Evolutionary conservation across 352 stramenopile genomes (phyloP), one percentile per base, ranked within the genome.

Genomic region (Phytophthora meadii): DNA sequence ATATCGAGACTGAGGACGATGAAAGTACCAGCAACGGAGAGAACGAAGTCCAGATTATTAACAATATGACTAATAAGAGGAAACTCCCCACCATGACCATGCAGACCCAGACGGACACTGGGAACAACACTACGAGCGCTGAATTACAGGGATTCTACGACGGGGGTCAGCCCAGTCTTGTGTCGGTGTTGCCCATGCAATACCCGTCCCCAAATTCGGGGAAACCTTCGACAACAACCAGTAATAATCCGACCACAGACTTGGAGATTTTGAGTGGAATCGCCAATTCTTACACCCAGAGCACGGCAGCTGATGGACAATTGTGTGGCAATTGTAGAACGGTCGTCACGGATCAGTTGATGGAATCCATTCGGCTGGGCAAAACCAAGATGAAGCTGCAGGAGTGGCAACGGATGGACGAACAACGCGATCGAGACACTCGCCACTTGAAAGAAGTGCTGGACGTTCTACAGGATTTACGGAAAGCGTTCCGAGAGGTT

Each of bases 221-320:
- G 6, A 76, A 72, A 60, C 7, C 66, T 10, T 45, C 65, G 48
- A 41, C 40, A 5, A 37, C 53, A 30, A 52, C 53, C 1, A 30
- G 40, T 10, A 53, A 61, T 25, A 82, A 82, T 50, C 55, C 77
- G 9, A 78, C 77, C 2, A 89, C 81, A 2, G 84, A 93, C 54
- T 66, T 93, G 42, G 84, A 93, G 65, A 93, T 93, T 73, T 59
- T 93, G 34, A 93, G 84, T 57, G 84, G 84, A n/a, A 93, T 93
- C 52, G 84, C 84, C 40, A 92, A 93, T 60, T 85, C 79, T 22
- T 93, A 93, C 68, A 93, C 84, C 45, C 77, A 86, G 61, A 89
- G 82, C 48, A 61, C 60, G 34, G 58, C 47, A 7, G 57, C 61
- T n/a, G 71, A 87, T 40, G 76, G 64, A 47, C 74, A 87, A 65